Base-by-base conservation (phyloP, 2,329 filamentous ascomycete species). In the Podosphaera xanthii region DNA sequence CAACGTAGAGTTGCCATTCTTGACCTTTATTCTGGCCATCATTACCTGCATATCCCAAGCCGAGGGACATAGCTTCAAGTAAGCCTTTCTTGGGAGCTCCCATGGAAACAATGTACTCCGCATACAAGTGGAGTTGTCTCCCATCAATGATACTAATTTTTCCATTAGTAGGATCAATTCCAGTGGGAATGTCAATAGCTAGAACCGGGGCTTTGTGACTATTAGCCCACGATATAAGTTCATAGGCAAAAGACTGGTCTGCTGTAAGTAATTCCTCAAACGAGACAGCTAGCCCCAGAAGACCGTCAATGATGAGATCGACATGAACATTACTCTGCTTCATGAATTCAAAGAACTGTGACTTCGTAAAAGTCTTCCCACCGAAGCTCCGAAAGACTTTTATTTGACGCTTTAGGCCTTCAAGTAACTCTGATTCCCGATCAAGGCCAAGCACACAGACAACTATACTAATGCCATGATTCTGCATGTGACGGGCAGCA, bases 191-290 rank as follows among this genome's bases (percentile, higher is more conserved):
- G 68, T 95, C 91, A n/a, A 98, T 80, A 0, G 89, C 86, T 30
- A 98, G 73, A 2, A 92, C 84, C 60, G 84, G 82, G 0, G 88
- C 83, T 63, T 89, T 86, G 68, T 84, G 87, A 63, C 89, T 84
- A 68, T 96, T 97, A 2, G 88, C 85, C 89, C 90, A 97, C 62
- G 89, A 85, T 67, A 96, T 92, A 67, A 96, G 80, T 67, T 94
- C 86, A 67, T 94, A 90, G 0, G 88, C 87, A 0, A 84, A 85
- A 2, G 84, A 82, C 69, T 94, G 87, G 64, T 94, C 86, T 14
- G 85, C 84, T 1, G 83, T 85, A 42, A 87, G 80, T 35, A 97
- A 76, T 65, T 94, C 88, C 64, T 96, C 89, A 67, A 96, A 96
- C 2, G 87, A 84, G 60, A 89, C 81, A 52, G 92, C 88, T 62